Percentiles rank a stretch among this genome's conserved stretches.
These are phyloP conservation scores for Ceratocystis albifundus DNA, from an alignment of 2,329 filamentous ascomycete genomes.

Conservation along the genomic window DNA sequence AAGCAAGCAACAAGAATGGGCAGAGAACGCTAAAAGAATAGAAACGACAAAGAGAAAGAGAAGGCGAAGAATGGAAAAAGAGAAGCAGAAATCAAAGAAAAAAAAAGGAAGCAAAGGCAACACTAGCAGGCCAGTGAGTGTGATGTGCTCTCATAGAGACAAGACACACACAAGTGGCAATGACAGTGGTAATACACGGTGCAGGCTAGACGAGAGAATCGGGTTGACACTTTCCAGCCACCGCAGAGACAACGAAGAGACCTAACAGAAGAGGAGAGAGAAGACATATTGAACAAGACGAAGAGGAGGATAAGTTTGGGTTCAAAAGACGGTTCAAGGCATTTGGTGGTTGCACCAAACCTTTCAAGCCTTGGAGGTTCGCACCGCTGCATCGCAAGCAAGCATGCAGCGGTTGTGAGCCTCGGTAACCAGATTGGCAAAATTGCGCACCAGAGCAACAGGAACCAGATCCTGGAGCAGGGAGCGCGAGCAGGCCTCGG, in stretches of 20 bases:
- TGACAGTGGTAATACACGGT: conserved; percentile 7
- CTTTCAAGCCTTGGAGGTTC: conserved; percentile 16
- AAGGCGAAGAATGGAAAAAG: not conserved
- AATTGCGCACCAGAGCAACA: conserved; percentile 79
- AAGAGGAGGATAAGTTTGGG: not conserved
- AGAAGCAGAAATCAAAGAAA: not conserved
- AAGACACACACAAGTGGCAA: not conserved
- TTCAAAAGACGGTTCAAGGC: conserved; percentile 16
- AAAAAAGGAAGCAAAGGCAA: too few species aligned
- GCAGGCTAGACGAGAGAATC: conserved; percentile 7
- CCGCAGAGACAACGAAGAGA: conserved; percentile 11
- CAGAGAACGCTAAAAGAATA: not conserved
- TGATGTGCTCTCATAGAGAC: not conserved
- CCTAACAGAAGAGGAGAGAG: conserved; percentile 18
- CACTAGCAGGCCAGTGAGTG: not conserved
- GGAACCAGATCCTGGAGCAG: conserved; percentile 92
- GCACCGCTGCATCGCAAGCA: conserved; percentile 2
- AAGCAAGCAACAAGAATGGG: not conserved
- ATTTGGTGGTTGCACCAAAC: not conserved
- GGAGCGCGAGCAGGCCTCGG: conserved; percentile 85
- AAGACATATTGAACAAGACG: conserved; percentile 11
- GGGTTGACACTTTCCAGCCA: conserved; percentile 10
- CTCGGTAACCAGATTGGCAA: conserved; percentile 81
- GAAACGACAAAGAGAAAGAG: not conserved
- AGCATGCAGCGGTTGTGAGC: conserved; percentile 35